A percentile compares a stretch with the other conserved stretches of the same genome.
Conservation (phyloP, 345 rosid species). For the Gossypium longicalyx region DNA sequence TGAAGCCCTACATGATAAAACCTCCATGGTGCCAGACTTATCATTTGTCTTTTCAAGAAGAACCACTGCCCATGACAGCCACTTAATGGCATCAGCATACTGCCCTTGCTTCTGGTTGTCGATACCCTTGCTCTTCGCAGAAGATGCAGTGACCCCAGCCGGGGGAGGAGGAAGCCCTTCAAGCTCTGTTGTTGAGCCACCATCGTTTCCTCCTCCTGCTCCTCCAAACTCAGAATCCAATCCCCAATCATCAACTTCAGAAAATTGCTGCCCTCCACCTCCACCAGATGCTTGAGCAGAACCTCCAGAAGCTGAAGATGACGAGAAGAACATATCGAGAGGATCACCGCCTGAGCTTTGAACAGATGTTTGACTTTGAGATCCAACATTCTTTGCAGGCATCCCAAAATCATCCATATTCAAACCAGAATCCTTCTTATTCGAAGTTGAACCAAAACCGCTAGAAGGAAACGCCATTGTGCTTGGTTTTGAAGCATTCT, state of each 20-base stretch:
- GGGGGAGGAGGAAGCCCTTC: slow-evolving; percentile 99
- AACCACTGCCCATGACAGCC: slow-evolving; percentile 96
- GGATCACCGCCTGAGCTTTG: slow-evolving; percentile 49
- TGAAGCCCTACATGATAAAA: slow-evolving; percentile 82
- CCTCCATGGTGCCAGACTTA: slow-evolving; percentile 46
- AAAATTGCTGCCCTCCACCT: slow-evolving; percentile 42
- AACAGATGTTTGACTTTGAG: slow-evolving; percentile 41
- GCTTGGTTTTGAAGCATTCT: slow-evolving; percentile 50
- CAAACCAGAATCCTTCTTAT: slow-evolving; percentile 24
- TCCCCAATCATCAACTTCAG: slow-evolving; percentile 79
- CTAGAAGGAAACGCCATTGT: slow-evolving; percentile 36
- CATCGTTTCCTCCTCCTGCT: slow-evolving; percentile 44
- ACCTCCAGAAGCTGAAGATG: slow-evolving; percentile 41
- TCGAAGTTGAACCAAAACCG: slow-evolving; percentile 29
- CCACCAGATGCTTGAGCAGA: slow-evolving; percentile 33
- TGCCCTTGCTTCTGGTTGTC: slow-evolving; percentile 91
- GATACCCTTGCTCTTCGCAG: slow-evolving; percentile 82
- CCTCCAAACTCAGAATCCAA: slow-evolving; percentile 64
- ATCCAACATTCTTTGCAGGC: slow-evolving; percentile 34
- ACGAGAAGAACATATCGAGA: slow-evolving; percentile 51
- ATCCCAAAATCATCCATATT: slow-evolving; percentile 50
- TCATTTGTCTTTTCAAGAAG: slow-evolving; percentile 76
- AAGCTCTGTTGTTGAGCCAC: slow-evolving; percentile 72
- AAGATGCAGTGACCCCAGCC: slow-evolving; percentile 64
- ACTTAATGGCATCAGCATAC: slow-evolving; percentile 94